A percentile compares a stretch with the other conserved stretches of the same genome.
phyloP scores from a whole-genome alignment of 768 basidiomycete genomes.

The Amanita jacksonii region DNA sequence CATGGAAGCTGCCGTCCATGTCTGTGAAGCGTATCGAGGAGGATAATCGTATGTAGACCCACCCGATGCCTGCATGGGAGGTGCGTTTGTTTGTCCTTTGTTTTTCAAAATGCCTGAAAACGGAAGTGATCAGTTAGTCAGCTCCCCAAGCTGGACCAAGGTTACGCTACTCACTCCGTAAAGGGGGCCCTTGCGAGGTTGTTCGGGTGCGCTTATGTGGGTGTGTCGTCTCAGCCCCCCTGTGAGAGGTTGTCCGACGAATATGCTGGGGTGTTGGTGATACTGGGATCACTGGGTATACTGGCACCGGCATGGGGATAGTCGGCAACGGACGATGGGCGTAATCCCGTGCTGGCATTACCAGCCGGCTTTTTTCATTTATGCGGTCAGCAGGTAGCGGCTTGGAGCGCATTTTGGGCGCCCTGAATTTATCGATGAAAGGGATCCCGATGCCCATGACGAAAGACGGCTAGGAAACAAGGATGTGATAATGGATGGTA shows the following conservation, averaged over 20 bases:
- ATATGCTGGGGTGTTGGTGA: neutral
- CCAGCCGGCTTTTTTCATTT: conserved; percentile 1
- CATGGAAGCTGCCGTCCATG: neutral
- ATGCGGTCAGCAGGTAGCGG: neutral
- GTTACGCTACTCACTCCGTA: neutral
- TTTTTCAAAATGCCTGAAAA: conserved; percentile 5
- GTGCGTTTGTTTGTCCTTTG: neutral
- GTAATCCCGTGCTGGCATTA: neutral
- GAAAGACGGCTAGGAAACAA: neutral
- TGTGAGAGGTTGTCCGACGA: neutral
- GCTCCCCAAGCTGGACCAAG: neutral
- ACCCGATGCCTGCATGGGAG: conserved; percentile 6
- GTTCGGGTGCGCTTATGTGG: neutral
- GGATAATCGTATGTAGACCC: neutral
- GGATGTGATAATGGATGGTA: neutral
- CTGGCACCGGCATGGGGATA: neutral
- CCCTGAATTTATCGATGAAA: conserved; percentile 2
- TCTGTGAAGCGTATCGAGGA: neutral
- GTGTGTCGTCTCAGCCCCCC: neutral
- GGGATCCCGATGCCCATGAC: neutral
- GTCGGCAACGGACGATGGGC: conserved; percentile 1
- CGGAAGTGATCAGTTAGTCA: neutral
- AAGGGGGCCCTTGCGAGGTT: neutral
- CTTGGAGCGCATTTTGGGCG: conserved; percentile 7
- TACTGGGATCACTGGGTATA: too few relatives aligned